Evolutionary conservation across 1,284 basidiomycete species (phyloP).

Genomic region (Singerocomus inundabilis): DNA sequence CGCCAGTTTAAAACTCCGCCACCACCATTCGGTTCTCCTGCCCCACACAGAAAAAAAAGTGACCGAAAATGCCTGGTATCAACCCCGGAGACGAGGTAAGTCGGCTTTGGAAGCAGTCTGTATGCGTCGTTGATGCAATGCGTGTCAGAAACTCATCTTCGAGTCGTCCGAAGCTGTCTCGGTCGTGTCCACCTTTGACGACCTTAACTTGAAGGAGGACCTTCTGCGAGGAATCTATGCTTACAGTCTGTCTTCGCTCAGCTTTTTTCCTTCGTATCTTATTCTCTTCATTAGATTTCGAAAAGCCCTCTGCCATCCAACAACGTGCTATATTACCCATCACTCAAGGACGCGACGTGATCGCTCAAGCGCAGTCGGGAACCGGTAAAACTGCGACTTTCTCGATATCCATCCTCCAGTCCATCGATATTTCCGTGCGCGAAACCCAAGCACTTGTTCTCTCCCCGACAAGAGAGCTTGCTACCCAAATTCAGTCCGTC

Average conservation of each 20-base stretch:
- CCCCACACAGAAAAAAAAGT: slow-evolving; percentile 29
- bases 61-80: slow-evolving; percentile 70
- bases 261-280: not conserved
- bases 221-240: slow-evolving; percentile 97
- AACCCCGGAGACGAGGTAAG: slow-evolving; percentile 73
- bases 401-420: slow-evolving; percentile 91
- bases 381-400: slow-evolving; percentile 99
- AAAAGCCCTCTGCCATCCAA: slow-evolving; percentile 99
- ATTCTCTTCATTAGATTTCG: slow-evolving; percentile 71
- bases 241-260: slow-evolving; percentile 72
- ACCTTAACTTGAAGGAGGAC: slow-evolving; percentile 93
- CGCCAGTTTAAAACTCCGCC: slow-evolving; percentile 55
- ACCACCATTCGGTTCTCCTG: slow-evolving; percentile 31
- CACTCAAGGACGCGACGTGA: slow-evolving; percentile 93
- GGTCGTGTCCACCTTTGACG: slow-evolving; percentile 85
- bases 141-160: slow-evolving; percentile 84
- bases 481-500: slow-evolving; percentile 98
- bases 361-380: slow-evolving; percentile 98
- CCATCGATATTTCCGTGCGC: slow-evolving; percentile 93
- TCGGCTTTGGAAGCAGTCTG: not conserved
- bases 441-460: slow-evolving; percentile 97
- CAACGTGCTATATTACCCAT: slow-evolving; percentile 97
- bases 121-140: slow-evolving; percentile 4
- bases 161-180: slow-evolving; percentile 97
- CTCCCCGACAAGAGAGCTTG: slow-evolving; percentile 92